Percentiles rank a stretch among this genome's conserved stretches.
These are phyloP conservation scores for Tulasnella sp. DNA, from an alignment of 768 basidiomycete species.

Conservation along the genomic window DNA sequence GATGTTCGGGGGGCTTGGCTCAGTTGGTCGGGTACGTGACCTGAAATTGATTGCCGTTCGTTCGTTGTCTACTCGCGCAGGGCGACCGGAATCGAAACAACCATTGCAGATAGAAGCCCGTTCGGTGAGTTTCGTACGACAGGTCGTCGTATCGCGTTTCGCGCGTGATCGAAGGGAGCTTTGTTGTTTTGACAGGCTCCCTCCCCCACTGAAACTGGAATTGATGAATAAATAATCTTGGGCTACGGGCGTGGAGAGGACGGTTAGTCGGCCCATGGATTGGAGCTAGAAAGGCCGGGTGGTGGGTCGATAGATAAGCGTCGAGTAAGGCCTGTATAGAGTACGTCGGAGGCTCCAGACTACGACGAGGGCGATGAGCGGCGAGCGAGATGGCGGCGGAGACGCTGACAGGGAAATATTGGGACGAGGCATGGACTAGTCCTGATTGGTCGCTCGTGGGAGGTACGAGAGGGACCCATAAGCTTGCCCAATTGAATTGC, in stretches of 20 bases:
- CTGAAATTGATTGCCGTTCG: not conserved
- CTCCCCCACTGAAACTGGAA: not conserved
- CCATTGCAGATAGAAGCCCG: not conserved
- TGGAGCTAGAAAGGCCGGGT: not conserved
- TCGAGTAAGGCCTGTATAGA: not conserved
- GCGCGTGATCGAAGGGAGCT: not conserved
- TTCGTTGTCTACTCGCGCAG: not conserved
- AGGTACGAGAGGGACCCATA: not conserved
- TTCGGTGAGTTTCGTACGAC: not conserved
- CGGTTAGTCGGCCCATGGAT: not conserved
- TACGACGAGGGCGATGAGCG: not conserved
- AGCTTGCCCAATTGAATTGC: slow-evolving; percentile 2
- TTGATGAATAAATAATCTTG: not conserved
- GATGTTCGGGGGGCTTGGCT: not conserved
- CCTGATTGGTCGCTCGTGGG: not conserved
- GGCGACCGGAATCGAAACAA: not conserved
- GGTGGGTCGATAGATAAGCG: not conserved
- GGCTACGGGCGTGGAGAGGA: not conserved
- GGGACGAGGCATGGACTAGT: not conserved
- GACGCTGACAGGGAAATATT: not conserved
- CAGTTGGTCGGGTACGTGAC: not conserved
- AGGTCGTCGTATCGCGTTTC: not conserved
- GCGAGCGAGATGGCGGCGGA: slow-evolving; percentile 3
- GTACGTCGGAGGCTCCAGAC: not conserved
- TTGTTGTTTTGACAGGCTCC: not conserved